Evolutionary conservation across 768 basidiomycete species (phyloP), one percentile per base, ranked within the genome.

Genomic region (Baorangia bicolor): DNA sequence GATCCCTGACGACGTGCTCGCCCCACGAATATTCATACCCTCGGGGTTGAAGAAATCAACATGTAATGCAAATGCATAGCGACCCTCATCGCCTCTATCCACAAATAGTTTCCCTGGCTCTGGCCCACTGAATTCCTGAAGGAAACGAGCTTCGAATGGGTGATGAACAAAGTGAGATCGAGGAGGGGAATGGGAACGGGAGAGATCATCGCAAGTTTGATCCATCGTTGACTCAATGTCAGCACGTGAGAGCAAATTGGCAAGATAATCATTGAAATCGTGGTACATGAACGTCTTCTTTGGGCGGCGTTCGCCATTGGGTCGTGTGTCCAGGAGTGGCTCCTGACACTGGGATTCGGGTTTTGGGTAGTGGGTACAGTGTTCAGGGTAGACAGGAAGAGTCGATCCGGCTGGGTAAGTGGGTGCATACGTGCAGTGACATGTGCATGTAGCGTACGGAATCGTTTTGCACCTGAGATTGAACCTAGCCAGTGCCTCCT

Each of bases 31-130:
- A 13, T 53, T 66, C 55, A 70, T 74, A 0, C 60, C 61, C 13
- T 61, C 54, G 0, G 72, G 69, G 49, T 77, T 75, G 65, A 76
- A 76, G 42, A 64, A 73, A 51, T 79, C 72, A 10, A 73, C 51
- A 30, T 63, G 57, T 0, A 78, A 56, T 0, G 60, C 55, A 48
- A 77, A 76, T 2, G 64, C 21, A 18, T 68, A 72, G 2, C 55
- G 60, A 3, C 67, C 70, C 31, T 71, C 65, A 20, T 52, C 49
- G 2, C 51, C 53, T 27, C 42, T 30, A 13, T 63, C 51, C 1
- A 63, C 18, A n/a, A 63, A 63, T 0, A 58, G 33, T 2, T 31
- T 51, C 9, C 18, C 34, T 0, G 27, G 40, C 2, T 20, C 7
- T 1, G 67, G 71, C 10, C 70, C 71, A 21, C 51, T 20, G 42